Base-by-base conservation (phyloP, 2,329 filamentous ascomycete genomes). In the Didymella pomorum region DNA sequence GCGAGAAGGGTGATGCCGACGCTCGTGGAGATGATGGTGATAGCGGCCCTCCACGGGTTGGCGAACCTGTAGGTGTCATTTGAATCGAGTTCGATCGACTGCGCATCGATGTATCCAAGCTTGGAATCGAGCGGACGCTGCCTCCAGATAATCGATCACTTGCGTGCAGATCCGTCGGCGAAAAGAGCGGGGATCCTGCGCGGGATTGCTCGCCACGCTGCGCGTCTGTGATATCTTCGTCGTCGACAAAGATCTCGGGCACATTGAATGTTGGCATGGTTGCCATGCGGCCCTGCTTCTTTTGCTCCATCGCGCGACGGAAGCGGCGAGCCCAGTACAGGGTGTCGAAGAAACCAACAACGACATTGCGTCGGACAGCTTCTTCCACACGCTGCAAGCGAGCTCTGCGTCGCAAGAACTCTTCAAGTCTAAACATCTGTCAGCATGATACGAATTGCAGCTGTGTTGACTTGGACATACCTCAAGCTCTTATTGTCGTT, bases 261-360 rank as follows among this genome's bases (percentile, higher is more conserved):
- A 97, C 89, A 20, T 87, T 89, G 64, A 97, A 87, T 66, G 91
- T 87, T 3, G 93, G 93, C 28, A 96, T 81, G 1, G 82, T 85
- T 4, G 88, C 89, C 86, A 97, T 90, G 60, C 92, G 89, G 20
- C 89, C 88, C 47, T 73, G 72, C 62, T 86, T 86, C 78, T 93
- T 93, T 58, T 82, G 83, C 35, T 93, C 88, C 74, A 92, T 83
- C 57, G 88, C 85, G 52, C 87, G 87, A 67, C 91, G 89, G 82
- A 97, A 97, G 66, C 86, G 85, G 43, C 93, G 88, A 39, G 89
- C 87, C 88, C 92, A 97, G 79, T 94, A 93, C 79, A 95, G 78
- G 14, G 93, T 98, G 74, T 98, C 91, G 77, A 99, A 98, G 80
- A 99, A 99, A 39, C 93, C 93, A 42, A 95, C 86, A 10, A 99